Evolutionary conservation across 495 filamentous ascomycete species (phyloP).

Genomic region (Massariosphaeria phaeospora): DNA sequence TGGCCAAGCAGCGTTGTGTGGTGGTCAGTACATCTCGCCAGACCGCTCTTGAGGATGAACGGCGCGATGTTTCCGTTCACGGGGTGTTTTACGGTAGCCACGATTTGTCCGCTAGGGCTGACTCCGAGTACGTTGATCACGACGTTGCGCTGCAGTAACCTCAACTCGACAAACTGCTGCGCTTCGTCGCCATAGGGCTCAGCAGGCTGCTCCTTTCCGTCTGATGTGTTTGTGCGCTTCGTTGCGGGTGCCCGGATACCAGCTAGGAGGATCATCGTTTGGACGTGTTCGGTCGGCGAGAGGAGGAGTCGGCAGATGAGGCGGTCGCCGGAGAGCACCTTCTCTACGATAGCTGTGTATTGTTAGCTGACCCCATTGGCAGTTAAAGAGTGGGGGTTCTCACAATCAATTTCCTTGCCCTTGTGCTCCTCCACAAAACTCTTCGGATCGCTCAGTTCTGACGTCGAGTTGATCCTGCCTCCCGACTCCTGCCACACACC

Average conservation of each 20-base stretch:
- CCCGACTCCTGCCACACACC: slow-evolving; percentile 63
- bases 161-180: slow-evolving; percentile 73
- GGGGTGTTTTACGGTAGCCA: slow-evolving; percentile 77
- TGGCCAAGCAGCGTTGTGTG: slow-evolving; percentile 83
- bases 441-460: slow-evolving; percentile 70
- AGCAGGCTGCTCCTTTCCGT: slow-evolving; percentile 72
- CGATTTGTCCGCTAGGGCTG: slow-evolving; percentile 78
- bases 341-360: slow-evolving; percentile 62
- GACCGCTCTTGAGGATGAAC: slow-evolving; percentile 77
- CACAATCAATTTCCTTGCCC: slow-evolving; percentile 66
- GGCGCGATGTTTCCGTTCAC: slow-evolving; percentile 80
- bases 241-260: slow-evolving; percentile 83
- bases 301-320: slow-evolving; percentile 77
- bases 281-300: slow-evolving; percentile 70
- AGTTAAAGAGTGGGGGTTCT: slow-evolving; percentile 15
- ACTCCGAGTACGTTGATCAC: slow-evolving; percentile 74
- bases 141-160: slow-evolving; percentile 81
- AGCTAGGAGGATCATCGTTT: slow-evolving; percentile 80
- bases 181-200: slow-evolving; percentile 87
- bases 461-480: slow-evolving; percentile 65
- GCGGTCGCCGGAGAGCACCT: slow-evolving; percentile 84
- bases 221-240: slow-evolving; percentile 67
- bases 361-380: slow-evolving; percentile 4
- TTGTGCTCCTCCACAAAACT: slow-evolving; percentile 70
- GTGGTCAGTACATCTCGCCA: slow-evolving; percentile 88